Evolutionary conservation across 805 yeast genomes (phyloP).

Genomic region (Danielia reshetovae): DNA sequence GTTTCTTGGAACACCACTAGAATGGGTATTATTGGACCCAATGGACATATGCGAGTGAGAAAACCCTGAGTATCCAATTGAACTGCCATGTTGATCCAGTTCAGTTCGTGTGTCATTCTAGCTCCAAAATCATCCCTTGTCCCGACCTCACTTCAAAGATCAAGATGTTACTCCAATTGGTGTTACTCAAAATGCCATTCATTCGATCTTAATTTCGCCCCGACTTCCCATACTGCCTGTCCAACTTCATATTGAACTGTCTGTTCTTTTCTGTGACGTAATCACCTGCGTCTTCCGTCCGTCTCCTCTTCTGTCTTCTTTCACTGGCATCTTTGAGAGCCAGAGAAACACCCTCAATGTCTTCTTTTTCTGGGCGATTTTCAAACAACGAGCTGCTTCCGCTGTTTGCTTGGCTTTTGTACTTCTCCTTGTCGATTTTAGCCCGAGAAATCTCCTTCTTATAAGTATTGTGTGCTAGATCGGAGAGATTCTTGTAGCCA

Average conservation of each 20-base stretch:
- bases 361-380: slow-evolving; percentile 32
- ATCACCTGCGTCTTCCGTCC: slow-evolving; percentile 36
- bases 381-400: slow-evolving; percentile 18
- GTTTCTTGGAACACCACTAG: too few species aligned
- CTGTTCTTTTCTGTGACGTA: slow-evolving; percentile 69
- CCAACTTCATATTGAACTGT: slow-evolving; percentile 66
- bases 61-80: too few species aligned
- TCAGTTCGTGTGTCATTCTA: too few species aligned
- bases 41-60: too few species aligned
- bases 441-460: slow-evolving; percentile 45
- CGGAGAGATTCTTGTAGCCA: slow-evolving; percentile 46
- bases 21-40: too few species aligned
- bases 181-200: too few species aligned
- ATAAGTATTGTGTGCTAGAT: slow-evolving; percentile 60
- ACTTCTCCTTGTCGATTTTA: slow-evolving; percentile 36
- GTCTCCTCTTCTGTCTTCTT: slow-evolving; percentile 31
- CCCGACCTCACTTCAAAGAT: too few species aligned
- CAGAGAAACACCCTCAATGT: slow-evolving; percentile 25
- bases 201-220: too few species aligned
- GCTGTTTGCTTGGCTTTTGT: slow-evolving; percentile 28
- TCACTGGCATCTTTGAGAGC: slow-evolving; percentile 32
- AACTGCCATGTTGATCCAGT: too few species aligned
- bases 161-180: too few species aligned
- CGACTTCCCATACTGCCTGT: slow-evolving; percentile 13
- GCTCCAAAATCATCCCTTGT: too few species aligned